Evolutionary conservation across 768 basidiomycete species (phyloP).

Genomic region (Collybia sp.): DNA sequence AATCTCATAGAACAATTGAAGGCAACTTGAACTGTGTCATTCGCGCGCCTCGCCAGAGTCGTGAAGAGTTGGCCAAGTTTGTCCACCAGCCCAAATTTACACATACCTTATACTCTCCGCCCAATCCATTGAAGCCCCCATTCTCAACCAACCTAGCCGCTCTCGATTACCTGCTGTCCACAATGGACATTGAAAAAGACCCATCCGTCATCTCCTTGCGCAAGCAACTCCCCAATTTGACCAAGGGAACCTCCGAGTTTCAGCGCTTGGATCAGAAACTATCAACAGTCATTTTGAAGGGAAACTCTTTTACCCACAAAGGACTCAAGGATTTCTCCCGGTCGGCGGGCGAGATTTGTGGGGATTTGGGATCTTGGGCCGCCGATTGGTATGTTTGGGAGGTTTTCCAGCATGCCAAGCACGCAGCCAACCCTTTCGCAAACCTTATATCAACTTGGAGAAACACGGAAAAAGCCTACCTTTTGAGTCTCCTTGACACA

Average conservation of each 20-base stretch:
- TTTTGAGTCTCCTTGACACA: constrained; percentile 42
- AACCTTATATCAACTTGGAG: constrained; percentile 50
- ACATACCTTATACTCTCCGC: constrained; percentile 42
- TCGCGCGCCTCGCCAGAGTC: constrained; percentile 52
- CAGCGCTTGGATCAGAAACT: constrained; percentile 58
- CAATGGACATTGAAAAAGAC: constrained; percentile 61
- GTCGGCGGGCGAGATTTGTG: constrained; percentile 53
- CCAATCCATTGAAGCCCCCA: constrained; percentile 21
- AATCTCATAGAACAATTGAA: constrained; percentile 50
- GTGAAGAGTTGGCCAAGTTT: constrained; percentile 49
- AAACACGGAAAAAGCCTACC: constrained; percentile 56
- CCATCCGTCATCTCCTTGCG: constrained; percentile 56
- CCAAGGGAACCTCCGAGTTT: constrained; percentile 36
- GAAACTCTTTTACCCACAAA: constrained; percentile 61
- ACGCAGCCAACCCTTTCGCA: constrained; percentile 40
- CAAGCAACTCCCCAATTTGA: constrained; percentile 31
- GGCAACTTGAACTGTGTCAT: constrained; percentile 65
- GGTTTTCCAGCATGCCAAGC: constrained; percentile 49
- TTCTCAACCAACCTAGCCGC: constrained; percentile 50
- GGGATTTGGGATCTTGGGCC: constrained; percentile 69
- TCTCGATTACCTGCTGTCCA: constrained; percentile 34
- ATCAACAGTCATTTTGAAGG: constrained; percentile 53
- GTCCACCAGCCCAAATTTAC: constrained; percentile 67
- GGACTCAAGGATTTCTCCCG: constrained; percentile 56
- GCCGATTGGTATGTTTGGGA: constrained; percentile 72